Base-by-base conservation (phyloP, 2,329 filamentous ascomycete species). In the Aspergillus spinulosporus region DNA sequence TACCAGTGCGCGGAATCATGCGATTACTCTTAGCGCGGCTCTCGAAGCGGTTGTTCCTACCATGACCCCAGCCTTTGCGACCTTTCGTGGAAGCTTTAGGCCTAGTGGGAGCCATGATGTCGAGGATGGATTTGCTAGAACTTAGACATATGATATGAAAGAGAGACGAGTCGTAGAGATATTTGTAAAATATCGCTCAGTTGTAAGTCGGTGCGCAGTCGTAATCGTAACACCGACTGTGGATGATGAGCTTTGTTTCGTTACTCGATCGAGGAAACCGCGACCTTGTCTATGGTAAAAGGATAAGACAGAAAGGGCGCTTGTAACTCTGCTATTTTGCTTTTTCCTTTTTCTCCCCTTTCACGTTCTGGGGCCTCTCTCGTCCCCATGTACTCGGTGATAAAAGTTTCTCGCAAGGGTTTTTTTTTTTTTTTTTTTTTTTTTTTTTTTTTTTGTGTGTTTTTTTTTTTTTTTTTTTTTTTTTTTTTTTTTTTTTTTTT, bases 71-170 rank as follows among this genome's bases (percentile, higher is more conserved):
- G 32, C 46, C 47, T 58, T 21, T 56, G 59, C 40, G 52, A 42
- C 48, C 47, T 37, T 52, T 64, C 50, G 42, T 60, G 15, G 59
- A 57, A 9, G 49, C 43, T 48, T 15, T 34, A 52, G 34, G 58
- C 48, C 52, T 52, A 28, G 54, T 57, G 32, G 58, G 51, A 37
- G 59, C 52, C 65, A 67, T 67, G 28, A 15, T 42, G 48, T 44
- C 44, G 43, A 36, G 51, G 37, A 15, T 34, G 12, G 42, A 40
- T 29, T 31, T 52, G 21, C 43, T 31, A 14, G 40, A 46, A 32
- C 40, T 12, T 11, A 34, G 42, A 51, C 37, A 42, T 47, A 12
- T 21, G 32, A 43, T 36, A 32, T 28, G 34, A 37, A 47, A 11
- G 46, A 52, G 43, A 37, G 34, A 37, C 34, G 34, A 37, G 11